Evolutionary conservation across 2,329 filamentous ascomycete species (phyloP).

Genomic region (Metarhizium humberi): DNA sequence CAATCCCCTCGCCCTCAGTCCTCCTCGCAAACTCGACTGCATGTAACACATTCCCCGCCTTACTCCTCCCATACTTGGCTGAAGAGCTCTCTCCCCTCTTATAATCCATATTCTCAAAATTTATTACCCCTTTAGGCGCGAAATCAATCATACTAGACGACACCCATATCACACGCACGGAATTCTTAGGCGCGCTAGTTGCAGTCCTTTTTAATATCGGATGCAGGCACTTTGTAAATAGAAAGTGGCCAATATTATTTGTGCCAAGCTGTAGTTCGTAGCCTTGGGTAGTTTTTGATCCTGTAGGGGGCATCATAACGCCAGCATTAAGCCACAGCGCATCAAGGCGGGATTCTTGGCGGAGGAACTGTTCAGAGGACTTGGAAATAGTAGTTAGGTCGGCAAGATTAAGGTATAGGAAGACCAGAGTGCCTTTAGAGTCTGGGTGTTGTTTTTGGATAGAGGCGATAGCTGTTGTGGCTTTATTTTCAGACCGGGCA

Average conservation of each 20-base stretch:
- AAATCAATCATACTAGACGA: conserved; percentile 20
- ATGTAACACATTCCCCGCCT: conserved; percentile 22
- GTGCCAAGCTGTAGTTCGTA: neutral
- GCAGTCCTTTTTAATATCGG: neutral
- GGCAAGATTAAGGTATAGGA: conserved; percentile 22
- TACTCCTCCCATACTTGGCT: conserved; percentile 20
- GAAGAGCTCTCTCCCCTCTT: conserved; percentile 9
- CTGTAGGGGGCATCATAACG: too few species aligned
- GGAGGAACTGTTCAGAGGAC: too few species aligned
- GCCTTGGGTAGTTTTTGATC: too few species aligned
- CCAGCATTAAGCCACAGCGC: too few species aligned
- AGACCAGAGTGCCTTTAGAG: conserved; percentile 28
- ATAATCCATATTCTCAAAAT: conserved; percentile 14
- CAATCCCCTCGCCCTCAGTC: too few species aligned
- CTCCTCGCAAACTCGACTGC: conserved; percentile 5
- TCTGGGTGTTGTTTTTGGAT: conserved; percentile 26
- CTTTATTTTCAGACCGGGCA: conserved; percentile 35
- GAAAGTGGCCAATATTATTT: too few species aligned
- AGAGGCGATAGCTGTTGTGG: conserved; percentile 29
- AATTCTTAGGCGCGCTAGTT: neutral
- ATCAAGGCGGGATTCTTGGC: too few species aligned
- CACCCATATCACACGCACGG: conserved; percentile 19
- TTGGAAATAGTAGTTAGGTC: conserved; percentile 27
- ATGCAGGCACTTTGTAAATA: neutral
- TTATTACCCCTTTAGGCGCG: conserved; percentile 13